These are phyloP conservation scores for Umbelopsis vinacea DNA, from an alignment of 192 early-diverging fungal genomes.

Conservation along the genomic window DNA sequence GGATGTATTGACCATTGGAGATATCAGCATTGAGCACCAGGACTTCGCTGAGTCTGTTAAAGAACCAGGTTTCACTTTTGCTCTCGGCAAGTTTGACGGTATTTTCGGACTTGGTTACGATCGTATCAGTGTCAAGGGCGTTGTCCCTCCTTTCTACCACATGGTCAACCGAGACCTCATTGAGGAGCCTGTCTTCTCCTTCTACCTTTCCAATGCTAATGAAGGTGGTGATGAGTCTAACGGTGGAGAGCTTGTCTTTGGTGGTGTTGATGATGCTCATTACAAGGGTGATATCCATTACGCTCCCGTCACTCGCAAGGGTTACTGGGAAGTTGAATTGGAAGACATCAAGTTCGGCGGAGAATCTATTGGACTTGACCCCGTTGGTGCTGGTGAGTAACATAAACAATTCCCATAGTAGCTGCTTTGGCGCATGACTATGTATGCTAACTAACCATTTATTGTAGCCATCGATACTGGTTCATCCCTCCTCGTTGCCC, in stretches of 20 bases:
- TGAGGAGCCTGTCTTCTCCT: constrained; percentile 89
- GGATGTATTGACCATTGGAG: constrained; percentile 79
- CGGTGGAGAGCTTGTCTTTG: constrained; percentile 94
- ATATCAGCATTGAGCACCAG: constrained; percentile 67
- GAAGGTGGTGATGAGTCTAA: constrained; percentile 43
- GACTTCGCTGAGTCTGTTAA: constrained; percentile 95
- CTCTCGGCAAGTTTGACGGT: constrained; percentile 92
- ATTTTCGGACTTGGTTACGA: constrained; percentile 93
- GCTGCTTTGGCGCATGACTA: not conserved
- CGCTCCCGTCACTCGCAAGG: constrained; percentile 87
- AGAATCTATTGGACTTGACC: constrained; percentile 65
- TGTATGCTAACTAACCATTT: not conserved
- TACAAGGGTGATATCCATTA: constrained; percentile 75
- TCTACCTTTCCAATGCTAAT: constrained; percentile 78
- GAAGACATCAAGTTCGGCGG: constrained; percentile 79
- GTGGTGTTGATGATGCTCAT: constrained; percentile 79
- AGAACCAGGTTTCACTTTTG: constrained; percentile 96
- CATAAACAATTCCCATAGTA: not conserved
- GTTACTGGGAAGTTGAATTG: constrained; percentile 98
- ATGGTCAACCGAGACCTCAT: constrained; percentile 82
- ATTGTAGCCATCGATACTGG: constrained; percentile 87
- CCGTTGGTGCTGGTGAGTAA: constrained; percentile 55
- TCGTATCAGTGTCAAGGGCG: constrained; percentile 82
- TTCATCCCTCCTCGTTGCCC: constrained; percentile 83
- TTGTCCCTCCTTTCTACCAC: constrained; percentile 94